Evolutionary conservation across 192 early-diverging fungal genomes (phyloP).

Genomic region (Dispira parvispora): DNA sequence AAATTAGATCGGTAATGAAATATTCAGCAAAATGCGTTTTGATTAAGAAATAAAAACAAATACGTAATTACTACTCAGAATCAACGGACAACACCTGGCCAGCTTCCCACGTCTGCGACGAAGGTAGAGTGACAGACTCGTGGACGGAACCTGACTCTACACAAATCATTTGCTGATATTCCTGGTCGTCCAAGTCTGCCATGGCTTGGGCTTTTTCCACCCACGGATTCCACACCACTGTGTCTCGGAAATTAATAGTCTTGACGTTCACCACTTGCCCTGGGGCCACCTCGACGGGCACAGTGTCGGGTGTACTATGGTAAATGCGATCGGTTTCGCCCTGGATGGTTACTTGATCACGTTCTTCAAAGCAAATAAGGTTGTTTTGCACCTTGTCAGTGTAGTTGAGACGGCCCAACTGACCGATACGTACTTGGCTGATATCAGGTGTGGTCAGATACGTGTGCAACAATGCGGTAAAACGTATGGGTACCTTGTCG

Average conservation of each 20-base stretch:
- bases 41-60: too few relatives aligned
- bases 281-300: slow-evolving; percentile 13
- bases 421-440: slow-evolving; percentile 35
- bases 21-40: too few relatives aligned
- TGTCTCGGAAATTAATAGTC: slow-evolving; percentile 28
- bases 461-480: slow-evolving; percentile 85
- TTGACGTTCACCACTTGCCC: slow-evolving; percentile 14
- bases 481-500: slow-evolving; percentile 48
- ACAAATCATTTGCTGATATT: slow-evolving; percentile 79
- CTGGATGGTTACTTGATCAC: slow-evolving; percentile 36
- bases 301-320: slow-evolving; percentile 32
- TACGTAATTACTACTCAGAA: too few relatives aligned
- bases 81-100: slow-evolving; percentile 38
- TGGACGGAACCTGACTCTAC: slow-evolving; percentile 71
- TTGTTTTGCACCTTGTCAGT: slow-evolving; percentile 53
- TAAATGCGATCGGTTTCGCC: slow-evolving; percentile 82
- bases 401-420: slow-evolving; percentile 43
- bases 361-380: slow-evolving; percentile 20
- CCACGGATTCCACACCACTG: slow-evolving; percentile 97
- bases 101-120: slow-evolving; percentile 52
- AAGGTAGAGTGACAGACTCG: slow-evolving; percentile 38
- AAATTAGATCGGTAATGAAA: too few relatives aligned
- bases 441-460: slow-evolving; percentile 66
- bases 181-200: slow-evolving; percentile 78
- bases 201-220: slow-evolving; percentile 71